Evolutionary conservation across 345 rosid genomes (phyloP).

Genomic region (Conringia planisiliqua): DNA sequence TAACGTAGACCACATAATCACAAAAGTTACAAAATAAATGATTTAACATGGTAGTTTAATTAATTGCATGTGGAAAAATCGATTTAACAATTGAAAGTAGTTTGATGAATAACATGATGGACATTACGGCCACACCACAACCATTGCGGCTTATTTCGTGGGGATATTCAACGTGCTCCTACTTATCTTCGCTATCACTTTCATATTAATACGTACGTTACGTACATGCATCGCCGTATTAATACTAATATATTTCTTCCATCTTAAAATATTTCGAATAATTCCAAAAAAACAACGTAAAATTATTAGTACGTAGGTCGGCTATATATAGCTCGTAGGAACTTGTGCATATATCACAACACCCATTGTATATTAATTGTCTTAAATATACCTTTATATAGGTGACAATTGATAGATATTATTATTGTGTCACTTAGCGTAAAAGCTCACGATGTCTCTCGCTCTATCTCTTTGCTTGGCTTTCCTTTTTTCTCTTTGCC

Average conservation of each 20-base stretch:
- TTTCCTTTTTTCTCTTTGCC: constrained; percentile 4
- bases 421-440: neutral
- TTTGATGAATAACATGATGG: constrained; percentile 16
- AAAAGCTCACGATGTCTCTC: constrained; percentile 22
- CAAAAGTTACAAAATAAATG: neutral
- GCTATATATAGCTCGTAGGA: constrained; percentile 25
- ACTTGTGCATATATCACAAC: constrained; percentile 7
- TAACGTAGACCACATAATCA: neutral
- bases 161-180: constrained; percentile 2
- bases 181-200: constrained; percentile 6
- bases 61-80: neutral
- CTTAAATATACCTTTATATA: neutral
- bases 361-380: neutral
- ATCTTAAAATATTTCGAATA: neutral
- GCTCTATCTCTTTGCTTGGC: constrained; percentile 17
- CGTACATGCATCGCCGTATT: constrained; percentile 6
- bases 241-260: neutral
- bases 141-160: constrained; percentile 27
- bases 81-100: neutral
- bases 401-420: neutral
- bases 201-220: constrained; percentile 20
- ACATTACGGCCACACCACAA: constrained; percentile 17
- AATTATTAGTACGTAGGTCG: constrained; percentile 14
- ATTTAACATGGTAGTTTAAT: neutral
- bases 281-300: neutral